phyloP scores from a whole-genome alignment of 108 stramenopile genomes.

The Fragilaria radians region DNA sequence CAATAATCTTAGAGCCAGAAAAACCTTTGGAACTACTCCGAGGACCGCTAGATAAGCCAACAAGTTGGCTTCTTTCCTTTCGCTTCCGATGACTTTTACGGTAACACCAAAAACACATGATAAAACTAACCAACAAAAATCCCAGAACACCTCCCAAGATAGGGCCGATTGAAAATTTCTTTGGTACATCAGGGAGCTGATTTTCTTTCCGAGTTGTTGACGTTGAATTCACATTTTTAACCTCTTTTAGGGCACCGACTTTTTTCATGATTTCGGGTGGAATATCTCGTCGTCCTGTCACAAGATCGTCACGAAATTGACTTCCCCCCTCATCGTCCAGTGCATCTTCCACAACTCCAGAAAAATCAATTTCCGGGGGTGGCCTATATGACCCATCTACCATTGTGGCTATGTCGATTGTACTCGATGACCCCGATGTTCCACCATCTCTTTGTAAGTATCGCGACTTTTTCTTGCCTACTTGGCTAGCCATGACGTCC shows the following conservation, averaged over 20 bases:
- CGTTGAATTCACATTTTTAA: not conserved
- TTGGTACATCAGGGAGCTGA: no score
- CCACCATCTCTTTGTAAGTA: not conserved
- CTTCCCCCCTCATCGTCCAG: slow-evolving; percentile 1
- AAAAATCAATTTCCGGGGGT: slow-evolving; percentile 8
- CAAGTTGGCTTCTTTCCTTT: no score
- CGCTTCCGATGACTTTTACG: not conserved
- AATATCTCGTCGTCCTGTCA: not conserved
- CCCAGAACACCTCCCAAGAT: not conserved
- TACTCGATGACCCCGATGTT: not conserved
- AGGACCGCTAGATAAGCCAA: no score
- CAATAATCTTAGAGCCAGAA: no score
- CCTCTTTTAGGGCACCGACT: not conserved
- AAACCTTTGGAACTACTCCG: no score
- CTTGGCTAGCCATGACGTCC: not conserved
- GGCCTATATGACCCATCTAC: slow-evolving; percentile 3
- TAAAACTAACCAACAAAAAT: not conserved
- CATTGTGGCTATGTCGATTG: slow-evolving; percentile 1
- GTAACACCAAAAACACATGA: not conserved
- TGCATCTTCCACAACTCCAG: slow-evolving; percentile 2
- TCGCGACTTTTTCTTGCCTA: not conserved
- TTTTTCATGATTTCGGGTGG: not conserved
- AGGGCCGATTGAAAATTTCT: no score
- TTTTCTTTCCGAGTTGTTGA: not conserved
- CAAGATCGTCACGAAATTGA: not conserved